Evolutionary conservation across 306 rosid species (phyloP), one percentile per base, ranked within the genome.

Genomic region (Vachellia pachyceras): DNA sequence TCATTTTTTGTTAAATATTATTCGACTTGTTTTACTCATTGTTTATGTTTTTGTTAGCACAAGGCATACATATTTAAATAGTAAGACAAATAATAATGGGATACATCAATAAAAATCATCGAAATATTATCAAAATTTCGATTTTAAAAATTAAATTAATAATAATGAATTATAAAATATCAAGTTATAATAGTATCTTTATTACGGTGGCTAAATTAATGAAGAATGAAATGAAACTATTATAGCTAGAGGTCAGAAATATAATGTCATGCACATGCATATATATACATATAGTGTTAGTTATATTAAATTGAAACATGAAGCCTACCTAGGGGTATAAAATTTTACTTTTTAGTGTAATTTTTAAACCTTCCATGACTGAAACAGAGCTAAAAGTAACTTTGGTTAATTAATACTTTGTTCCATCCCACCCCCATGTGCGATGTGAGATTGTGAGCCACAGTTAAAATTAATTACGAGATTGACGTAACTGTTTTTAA

Each of bases 361-460:
- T 13, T 63, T 33, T 63, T 33, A 63, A 33, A 29, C 69, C 39
- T 61, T 61, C 13, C 5, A 22, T 63, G 41, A 64, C 44, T 15
- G n/a, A 63, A 33, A 0, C 68, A 29, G 68, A 63, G 10, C 17
- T 61, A 33, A 3, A 64, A 64, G 22, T 15, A 35, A 64, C 22
- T 58, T 10, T 23, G 4, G 33, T 68, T 41, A 17, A 41, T 58
- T 58, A 10, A 58, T 40, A n/a, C 44, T 40, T n/a, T 10, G 71
- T 37, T 40, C 45, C 71, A 79, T 72, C 84, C 84, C 87, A 66
- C 23, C n/a, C 11, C 70, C 70, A 37, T 39, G 49, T 18, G 72
- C 14, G 13, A 36, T 17, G 80, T 83, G 83, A 83, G 87, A 6
- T 17, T 17, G 80, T 83, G 83, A 83, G 87, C 72, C 77, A 46